Percentiles rank a stretch among this genome's conserved stretches.
Conservation (phyloP, 2,329 filamentous ascomycete genomes). For the Ambrosiella beaveri region DNA sequence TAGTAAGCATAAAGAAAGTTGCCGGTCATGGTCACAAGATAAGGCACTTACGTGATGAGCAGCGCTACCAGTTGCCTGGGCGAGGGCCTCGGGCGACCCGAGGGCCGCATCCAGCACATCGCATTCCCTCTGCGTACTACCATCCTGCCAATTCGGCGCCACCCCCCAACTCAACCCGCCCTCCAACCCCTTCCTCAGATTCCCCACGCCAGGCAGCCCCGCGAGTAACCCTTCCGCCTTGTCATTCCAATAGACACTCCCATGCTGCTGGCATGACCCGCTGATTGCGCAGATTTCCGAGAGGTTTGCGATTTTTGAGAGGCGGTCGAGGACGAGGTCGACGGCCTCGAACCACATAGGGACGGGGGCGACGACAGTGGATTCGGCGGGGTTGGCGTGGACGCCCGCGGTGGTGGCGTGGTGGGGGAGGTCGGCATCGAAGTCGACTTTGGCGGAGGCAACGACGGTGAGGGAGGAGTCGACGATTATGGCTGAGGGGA, state of each 20-base stretch:
- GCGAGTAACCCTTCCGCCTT: constrained; percentile 49
- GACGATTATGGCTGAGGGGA: constrained; percentile 54
- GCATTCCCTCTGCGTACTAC: constrained; percentile 82
- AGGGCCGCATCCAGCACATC: constrained; percentile 67
- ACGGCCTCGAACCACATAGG: constrained; percentile 89
- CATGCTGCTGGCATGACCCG: constrained; percentile 92
- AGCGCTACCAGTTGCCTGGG: constrained; percentile 70
- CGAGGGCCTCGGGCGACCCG: constrained; percentile 49
- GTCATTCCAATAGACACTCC: constrained; percentile 81
- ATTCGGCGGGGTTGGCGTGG: constrained; percentile 59
- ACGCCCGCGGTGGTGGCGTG: constrained; percentile 83
- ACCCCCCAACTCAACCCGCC: constrained; percentile 65
- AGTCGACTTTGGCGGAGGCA: constrained; percentile 81
- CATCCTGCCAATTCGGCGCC: constrained; percentile 96
- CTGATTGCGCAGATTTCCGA: constrained; percentile 62
- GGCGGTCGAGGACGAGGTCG: constrained; percentile 61
- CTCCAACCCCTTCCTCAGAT: constrained; percentile 54
- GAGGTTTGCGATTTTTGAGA: constrained; percentile 51
- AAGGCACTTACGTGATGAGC: constrained; percentile 64
- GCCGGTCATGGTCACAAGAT: not conserved
- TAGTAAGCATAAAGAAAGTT: not conserved
- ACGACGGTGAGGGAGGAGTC: constrained; percentile 64
- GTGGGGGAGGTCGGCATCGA: constrained; percentile 66
- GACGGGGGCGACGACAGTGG: constrained; percentile 84
- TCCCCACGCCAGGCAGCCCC: constrained; percentile 34